Base-by-base conservation (phyloP, 805 yeast species). In the Candida qinlingensis region DNA sequence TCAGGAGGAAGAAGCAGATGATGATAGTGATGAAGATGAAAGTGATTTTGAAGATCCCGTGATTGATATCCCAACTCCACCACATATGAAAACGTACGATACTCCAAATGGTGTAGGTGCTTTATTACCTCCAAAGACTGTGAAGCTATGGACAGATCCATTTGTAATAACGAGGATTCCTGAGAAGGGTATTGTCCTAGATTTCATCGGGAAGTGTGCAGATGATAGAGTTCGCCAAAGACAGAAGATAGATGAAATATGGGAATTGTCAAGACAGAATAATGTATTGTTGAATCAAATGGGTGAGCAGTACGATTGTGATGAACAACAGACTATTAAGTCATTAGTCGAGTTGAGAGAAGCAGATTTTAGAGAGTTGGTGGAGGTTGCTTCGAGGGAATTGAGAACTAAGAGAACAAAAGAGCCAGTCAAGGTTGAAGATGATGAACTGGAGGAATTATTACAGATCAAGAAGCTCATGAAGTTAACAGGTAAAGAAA, bases 401-500 rank as follows among this genome's bases (percentile, higher is more conserved):
- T 31, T 31, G 34, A 11, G 34, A 49, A 43, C n/a, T 33, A 8
- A 47, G 30, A 28, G 46, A 46, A 28, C 47, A 45, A 49, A 65
- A 54, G 40, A 41, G 51, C 51, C 37, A 33, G 54, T 8, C 56
- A 55, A 31, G 37, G 52, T 45, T 57, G 42, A 39, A 13, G 33
- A 27, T 7, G 63, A 67, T 4, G 91, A 85, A 54, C 38, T 77
- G 1, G 60, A 67, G 4, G 82, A 82, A 44, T 69, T 87, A 29
- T 51, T 70, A 36, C 69, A 78, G 27, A 76, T 90, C 40, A 83
- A 80, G 58, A 69, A 72, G 56, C 66, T 91, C 45, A 74, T 91
- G 64, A 75, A 79, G 53, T 51, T 77, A 39, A 90, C 86, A 63
- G 96, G 96, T 1, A 76, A 77, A 55, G 87, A 81, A 5, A 75